Conservation (phyloP, 1,139 yeast species). For the Saccharomyces pastorianus region DNA sequence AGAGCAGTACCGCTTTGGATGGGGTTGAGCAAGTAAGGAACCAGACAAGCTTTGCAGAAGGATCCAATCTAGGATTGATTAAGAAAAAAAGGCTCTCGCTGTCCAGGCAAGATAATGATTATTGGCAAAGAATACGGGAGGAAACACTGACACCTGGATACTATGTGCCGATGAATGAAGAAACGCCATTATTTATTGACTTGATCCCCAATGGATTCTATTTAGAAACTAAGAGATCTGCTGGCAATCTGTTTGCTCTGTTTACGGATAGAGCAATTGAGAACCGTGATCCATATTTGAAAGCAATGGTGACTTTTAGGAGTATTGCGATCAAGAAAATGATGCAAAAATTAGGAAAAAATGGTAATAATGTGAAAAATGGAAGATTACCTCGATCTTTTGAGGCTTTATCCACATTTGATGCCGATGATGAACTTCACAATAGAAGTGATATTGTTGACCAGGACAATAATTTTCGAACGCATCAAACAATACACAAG, state of each 20-base stretch:
- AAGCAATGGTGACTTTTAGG: conserved; percentile 16
- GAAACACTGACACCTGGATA: not conserved
- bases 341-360: conserved; percentile 11
- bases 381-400: conserved; percentile 22
- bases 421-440: conserved; percentile 13
- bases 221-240: conserved; percentile 24
- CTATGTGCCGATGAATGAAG: not conserved
- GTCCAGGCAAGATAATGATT: not conserved
- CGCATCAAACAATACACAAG: conserved; percentile 18
- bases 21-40: not conserved
- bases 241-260: conserved; percentile 18
- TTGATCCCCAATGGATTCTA: conserved; percentile 22
- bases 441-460: not conserved
- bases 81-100: not conserved
- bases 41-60: not conserved
- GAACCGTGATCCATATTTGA: conserved; percentile 25
- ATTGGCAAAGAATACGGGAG: not conserved
- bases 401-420: conserved; percentile 19
- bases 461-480: conserved; percentile 7
- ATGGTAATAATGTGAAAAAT: conserved; percentile 6
- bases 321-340: conserved; percentile 19
- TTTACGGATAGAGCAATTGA: conserved; percentile 22
- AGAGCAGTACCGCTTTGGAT: not conserved
- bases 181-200: conserved; percentile 11
- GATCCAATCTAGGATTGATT: not conserved